Evolutionary conservation across 495 filamentous ascomycete genomes (phyloP).

Genomic region (Bacidia rubella): DNA sequence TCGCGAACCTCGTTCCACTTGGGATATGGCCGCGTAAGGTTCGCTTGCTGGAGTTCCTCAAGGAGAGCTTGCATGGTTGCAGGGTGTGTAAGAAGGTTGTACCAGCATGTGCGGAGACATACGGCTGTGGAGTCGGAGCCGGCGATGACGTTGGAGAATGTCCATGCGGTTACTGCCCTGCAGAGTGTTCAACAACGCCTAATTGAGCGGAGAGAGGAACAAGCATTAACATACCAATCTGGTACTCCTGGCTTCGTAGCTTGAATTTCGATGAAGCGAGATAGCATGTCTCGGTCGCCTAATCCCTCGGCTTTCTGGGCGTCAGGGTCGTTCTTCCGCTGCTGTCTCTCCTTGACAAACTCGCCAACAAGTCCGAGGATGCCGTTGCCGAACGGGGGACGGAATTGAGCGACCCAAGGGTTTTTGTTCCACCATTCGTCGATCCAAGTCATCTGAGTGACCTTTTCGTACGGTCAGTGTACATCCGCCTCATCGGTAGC

Average conservation of each 20-base stretch:
- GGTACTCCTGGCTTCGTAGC: slow-evolving; percentile 22
- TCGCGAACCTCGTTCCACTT: slow-evolving; percentile 18
- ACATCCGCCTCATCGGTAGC: neutral
- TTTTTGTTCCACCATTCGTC: slow-evolving; percentile 23
- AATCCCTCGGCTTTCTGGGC: neutral
- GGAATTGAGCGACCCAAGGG: slow-evolving; percentile 4
- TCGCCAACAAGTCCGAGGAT: slow-evolving; percentile 7
- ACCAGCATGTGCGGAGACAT: slow-evolving; percentile 18
- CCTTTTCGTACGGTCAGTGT: slow-evolving; percentile 13
- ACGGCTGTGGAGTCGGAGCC: slow-evolving; percentile 24
- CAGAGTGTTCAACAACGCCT: neutral
- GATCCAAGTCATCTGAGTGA: slow-evolving; percentile 29
- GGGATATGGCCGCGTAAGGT: slow-evolving; percentile 7
- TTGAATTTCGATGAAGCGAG: slow-evolving; percentile 26
- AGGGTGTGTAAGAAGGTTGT: slow-evolving; percentile 20
- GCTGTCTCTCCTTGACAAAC: slow-evolving; percentile 1
- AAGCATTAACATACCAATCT: slow-evolving; percentile 14
- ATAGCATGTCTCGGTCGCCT: slow-evolving; percentile 21
- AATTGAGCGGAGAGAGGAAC: no score
- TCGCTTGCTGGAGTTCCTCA: slow-evolving; percentile 20
- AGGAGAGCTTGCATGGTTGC: slow-evolving; percentile 12
- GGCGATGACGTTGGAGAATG: slow-evolving; percentile 22
- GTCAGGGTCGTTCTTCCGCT: neutral
- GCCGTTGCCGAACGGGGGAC: neutral
- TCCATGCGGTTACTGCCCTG: slow-evolving; percentile 12